These are phyloP conservation scores for Boechera retrofracta DNA, from an alignment of 345 rosid species.

Conservation along the genomic window DNA sequence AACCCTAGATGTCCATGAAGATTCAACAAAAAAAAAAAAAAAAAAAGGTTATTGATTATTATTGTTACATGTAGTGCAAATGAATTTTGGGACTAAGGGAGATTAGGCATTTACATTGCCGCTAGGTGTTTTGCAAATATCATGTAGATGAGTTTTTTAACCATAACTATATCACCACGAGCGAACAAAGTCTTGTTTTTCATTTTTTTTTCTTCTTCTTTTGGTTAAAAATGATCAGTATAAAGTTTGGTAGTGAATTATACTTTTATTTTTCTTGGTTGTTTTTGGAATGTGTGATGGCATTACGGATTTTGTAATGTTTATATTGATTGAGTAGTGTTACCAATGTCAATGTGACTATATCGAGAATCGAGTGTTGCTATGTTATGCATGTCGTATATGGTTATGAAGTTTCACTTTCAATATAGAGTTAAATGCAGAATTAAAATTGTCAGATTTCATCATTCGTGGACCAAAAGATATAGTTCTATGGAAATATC, in stretches of 20 bases:
- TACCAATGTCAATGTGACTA: constrained; percentile 2
- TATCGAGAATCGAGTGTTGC: constrained; percentile 2
- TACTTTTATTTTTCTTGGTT: background rate
- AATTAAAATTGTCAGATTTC: constrained; percentile 21
- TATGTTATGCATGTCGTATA: constrained; percentile 2
- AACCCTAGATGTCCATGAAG: constrained; percentile 53
- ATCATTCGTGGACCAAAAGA: constrained; percentile 29
- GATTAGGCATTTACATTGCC: constrained; percentile 29
- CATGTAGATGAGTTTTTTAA: constrained; percentile 12
- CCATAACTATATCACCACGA: constrained; percentile 5
- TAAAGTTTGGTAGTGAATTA: constrained; percentile 24
- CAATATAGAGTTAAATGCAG: background rate
- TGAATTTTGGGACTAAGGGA: constrained; percentile 31
- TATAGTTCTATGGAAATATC: background rate
- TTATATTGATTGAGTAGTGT: constrained; percentile 11
- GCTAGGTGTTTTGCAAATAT: constrained; percentile 28
- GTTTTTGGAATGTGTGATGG: background rate
- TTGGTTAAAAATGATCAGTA: constrained; percentile 3
- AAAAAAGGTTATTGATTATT: background rate
- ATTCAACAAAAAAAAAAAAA: background rate
- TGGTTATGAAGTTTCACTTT: background rate
- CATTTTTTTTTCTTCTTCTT: background rate
- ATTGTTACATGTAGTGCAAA: constrained; percentile 34
- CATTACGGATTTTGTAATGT: constrained; percentile 15
- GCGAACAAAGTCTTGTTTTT: background rate